phyloP scores from a whole-genome alignment of 1,284 basidiomycete genomes.

The Pisolithus thermaeus region DNA sequence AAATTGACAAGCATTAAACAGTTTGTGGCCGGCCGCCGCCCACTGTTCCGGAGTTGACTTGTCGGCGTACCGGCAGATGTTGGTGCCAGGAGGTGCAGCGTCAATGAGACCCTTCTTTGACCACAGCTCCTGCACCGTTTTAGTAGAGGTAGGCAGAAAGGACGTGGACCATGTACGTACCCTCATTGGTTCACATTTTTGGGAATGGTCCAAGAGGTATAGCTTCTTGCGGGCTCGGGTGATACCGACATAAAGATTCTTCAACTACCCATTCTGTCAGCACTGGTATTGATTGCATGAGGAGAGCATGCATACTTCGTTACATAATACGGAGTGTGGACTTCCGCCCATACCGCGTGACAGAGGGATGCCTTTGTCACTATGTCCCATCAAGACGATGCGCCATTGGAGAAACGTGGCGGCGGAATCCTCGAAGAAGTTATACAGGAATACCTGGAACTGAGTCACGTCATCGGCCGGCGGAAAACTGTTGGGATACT shows the following conservation, averaged over 20 bases:
- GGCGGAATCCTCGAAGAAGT: constrained; percentile 64
- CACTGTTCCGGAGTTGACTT: constrained; percentile 49
- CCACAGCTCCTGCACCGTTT: constrained; percentile 41
- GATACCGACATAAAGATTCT: constrained; percentile 64
- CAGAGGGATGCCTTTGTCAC: constrained; percentile 40
- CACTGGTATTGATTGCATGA: not conserved
- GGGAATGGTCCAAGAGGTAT: constrained; percentile 61
- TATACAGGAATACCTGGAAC: constrained; percentile 58
- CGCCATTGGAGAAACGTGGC: constrained; percentile 51
- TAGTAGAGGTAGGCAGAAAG: not conserved
- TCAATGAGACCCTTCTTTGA: constrained; percentile 36
- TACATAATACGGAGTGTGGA: constrained; percentile 55
- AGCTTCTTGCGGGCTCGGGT: constrained; percentile 63
- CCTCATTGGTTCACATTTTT: constrained; percentile 51
- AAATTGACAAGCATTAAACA: constrained; percentile 54
- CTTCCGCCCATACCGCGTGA: constrained; percentile 31
- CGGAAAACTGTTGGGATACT: constrained; percentile 6
- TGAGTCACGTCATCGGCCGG: not conserved
- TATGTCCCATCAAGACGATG: constrained; percentile 41
- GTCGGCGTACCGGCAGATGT: constrained; percentile 43
- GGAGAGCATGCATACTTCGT: constrained; percentile 38
- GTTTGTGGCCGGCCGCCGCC: constrained; percentile 42
- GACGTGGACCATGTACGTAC: constrained; percentile 26
- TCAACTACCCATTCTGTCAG: constrained; percentile 39
- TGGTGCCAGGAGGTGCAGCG: constrained; percentile 35